These are phyloP conservation scores for Diaporthe sp. DNA, from an alignment of 2,329 filamentous ascomycete genomes.

Conservation along the genomic window DNA sequence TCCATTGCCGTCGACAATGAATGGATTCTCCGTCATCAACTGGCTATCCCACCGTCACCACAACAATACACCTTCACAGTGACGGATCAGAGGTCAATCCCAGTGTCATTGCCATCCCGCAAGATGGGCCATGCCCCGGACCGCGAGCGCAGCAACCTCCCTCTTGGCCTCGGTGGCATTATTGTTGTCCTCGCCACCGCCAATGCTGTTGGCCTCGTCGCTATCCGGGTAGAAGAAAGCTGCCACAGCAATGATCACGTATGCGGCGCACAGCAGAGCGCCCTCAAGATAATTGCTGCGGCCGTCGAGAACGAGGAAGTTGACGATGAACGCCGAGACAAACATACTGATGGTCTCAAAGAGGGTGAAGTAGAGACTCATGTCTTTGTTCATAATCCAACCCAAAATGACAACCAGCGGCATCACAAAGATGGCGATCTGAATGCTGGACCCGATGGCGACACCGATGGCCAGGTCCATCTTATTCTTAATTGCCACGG, in stretches of 20 bases:
- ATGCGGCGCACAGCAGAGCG: conserved; percentile 72
- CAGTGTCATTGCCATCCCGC: conserved; percentile 12
- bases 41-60: background rate
- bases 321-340: conserved; percentile 85
- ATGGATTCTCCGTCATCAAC: background rate
- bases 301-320: conserved; percentile 87
- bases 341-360: conserved; percentile 92
- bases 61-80: too few relatives aligned
- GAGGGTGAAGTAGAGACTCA: conserved; percentile 85
- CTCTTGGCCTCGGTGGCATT: conserved; percentile 11
- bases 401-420: conserved; percentile 77
- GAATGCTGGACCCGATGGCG: conserved; percentile 76
- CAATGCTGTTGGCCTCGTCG: conserved; percentile 53
- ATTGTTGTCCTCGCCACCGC: conserved; percentile 21
- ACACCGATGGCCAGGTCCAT: conserved; percentile 81
- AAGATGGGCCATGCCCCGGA: conserved; percentile 4
- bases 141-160: background rate
- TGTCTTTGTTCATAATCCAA: conserved; percentile 75
- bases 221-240: conserved; percentile 74
- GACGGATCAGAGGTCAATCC: background rate
- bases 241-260: conserved; percentile 74
- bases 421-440: conserved; percentile 78
- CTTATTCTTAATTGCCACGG: conserved; percentile 79
- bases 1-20: background rate
- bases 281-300: conserved; percentile 90